A percentile compares a stretch with the other conserved stretches of the same genome.
Conservation (phyloP, 139 green algal species). For the Yamagishiella unicocca region DNA sequence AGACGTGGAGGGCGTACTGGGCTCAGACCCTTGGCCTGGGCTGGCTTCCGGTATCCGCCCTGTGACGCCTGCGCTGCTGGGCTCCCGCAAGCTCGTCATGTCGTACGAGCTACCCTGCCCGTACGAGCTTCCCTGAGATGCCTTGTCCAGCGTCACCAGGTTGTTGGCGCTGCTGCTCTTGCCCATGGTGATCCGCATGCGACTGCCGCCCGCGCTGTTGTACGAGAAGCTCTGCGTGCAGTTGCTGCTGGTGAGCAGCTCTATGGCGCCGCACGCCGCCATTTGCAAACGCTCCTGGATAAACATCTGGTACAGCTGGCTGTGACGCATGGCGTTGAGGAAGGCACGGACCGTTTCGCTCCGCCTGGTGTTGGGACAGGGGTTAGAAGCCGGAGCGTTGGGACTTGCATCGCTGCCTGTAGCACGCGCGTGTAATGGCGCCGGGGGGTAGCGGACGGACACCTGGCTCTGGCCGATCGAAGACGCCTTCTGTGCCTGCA, state of each 20-base stretch:
- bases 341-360: constrained; percentile 67
- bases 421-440: no score
- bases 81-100: background rate
- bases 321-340: constrained; percentile 73
- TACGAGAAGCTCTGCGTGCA: constrained; percentile 3
- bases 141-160: background rate
- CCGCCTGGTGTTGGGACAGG: no score
- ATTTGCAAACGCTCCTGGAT: constrained; percentile 75
- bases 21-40: no score
- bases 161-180: constrained; percentile 30
- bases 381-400: no score
- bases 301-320: constrained; percentile 86
- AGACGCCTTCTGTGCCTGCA: no score
- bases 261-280: constrained; percentile 38
- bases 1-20: background rate
- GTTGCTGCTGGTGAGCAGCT: background rate
- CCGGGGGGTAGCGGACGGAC: no score
- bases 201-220: background rate
- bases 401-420: no score
- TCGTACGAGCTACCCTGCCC: background rate
- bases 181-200: background rate
- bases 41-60: background rate
- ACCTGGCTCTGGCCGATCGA: no score
- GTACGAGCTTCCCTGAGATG: background rate
- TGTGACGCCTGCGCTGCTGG: no score